Percentiles rank a stretch among this genome's conserved stretches.
phyloP scores from a whole-genome alignment of 179 eudicot genomes.

The Vitellaria paradoxa region DNA sequence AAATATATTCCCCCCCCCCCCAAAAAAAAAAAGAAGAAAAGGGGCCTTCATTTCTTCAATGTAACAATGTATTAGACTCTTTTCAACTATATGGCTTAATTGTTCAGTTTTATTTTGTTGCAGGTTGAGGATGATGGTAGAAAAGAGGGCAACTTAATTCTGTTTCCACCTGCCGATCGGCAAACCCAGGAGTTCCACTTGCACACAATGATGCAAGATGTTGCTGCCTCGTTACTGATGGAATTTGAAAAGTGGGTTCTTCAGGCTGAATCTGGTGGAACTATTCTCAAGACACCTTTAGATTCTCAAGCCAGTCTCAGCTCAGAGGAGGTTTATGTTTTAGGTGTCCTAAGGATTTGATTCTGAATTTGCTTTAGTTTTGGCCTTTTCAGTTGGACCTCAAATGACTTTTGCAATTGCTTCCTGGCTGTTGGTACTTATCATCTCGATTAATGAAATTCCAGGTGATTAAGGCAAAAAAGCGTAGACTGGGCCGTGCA shows the following conservation, averaged over 20 bases:
- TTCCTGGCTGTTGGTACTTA: constrained; percentile 6
- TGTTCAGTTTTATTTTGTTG: constrained; percentile 22
- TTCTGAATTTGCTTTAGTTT: constrained; percentile 19
- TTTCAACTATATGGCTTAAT: background rate
- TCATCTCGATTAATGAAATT: background rate
- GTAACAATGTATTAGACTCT: constrained; percentile 1
- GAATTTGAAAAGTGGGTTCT: constrained; percentile 96
- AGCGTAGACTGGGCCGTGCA: constrained; percentile 92
- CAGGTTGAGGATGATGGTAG: constrained; percentile 75
- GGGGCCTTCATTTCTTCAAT: no score
- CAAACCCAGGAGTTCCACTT: constrained; percentile 89
- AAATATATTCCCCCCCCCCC: background rate
- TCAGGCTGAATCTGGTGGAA: constrained; percentile 87
- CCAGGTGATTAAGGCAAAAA: constrained; percentile 94
- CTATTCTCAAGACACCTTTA: constrained; percentile 91
- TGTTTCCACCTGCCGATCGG: constrained; percentile 91
- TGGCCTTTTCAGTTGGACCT: background rate
- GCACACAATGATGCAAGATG: constrained; percentile 97
- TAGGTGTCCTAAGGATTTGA: constrained; percentile 70
- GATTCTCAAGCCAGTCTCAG: constrained; percentile 99
- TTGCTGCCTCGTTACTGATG: constrained; percentile 98
- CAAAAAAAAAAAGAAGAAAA: no score
- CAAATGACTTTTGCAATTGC: background rate
- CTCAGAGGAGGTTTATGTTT: constrained; percentile 99
- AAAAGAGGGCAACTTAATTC: constrained; percentile 59